phyloP scores from a whole-genome alignment of 352 stramenopile species.

The Pythium grandisporangium region DNA sequence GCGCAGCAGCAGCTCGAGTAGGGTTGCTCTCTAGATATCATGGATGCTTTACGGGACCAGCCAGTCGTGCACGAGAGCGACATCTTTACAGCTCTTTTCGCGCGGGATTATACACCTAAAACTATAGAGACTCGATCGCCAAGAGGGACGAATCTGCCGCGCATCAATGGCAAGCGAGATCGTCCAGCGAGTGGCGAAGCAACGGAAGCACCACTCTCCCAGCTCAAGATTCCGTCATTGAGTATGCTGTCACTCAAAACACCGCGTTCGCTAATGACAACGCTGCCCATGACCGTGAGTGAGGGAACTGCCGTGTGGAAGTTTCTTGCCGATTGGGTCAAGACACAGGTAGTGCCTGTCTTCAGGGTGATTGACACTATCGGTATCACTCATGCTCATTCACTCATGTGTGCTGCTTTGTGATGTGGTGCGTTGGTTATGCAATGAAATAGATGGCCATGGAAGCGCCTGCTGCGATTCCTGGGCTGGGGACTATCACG shows the following conservation, averaged over 20 bases:
- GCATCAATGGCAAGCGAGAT: too few species aligned
- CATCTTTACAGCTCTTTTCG: conserved; percentile 32
- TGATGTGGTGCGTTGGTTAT: background rate
- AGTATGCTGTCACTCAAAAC: conserved; percentile 25
- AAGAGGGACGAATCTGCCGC: too few species aligned
- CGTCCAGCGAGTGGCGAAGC: too few species aligned
- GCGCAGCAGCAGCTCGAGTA: too few species aligned
- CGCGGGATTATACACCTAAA: conserved; percentile 8
- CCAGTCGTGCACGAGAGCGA: conserved; percentile 31
- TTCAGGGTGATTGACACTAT: too few species aligned
- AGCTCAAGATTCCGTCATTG: conserved; percentile 13
- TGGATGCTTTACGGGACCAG: conserved; percentile 10
- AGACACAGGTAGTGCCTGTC: too few species aligned
- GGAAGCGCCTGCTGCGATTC: conserved; percentile 57
- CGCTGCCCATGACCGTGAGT: conserved; percentile 32
- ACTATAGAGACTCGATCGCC: background rate
- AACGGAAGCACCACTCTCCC: too few species aligned
- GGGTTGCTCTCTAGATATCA: conserved; percentile 1
- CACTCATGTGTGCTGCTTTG: background rate
- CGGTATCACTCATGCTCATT: too few species aligned
- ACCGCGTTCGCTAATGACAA: conserved; percentile 34
- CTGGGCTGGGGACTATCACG: conserved; percentile 55
- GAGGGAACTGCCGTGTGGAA: conserved; percentile 52
- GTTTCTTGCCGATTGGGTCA: conserved; percentile 65
- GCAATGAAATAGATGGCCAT: conserved; percentile 45